Percentiles rank a stretch among this genome's conserved stretches.
Conservation (phyloP, 225 moss, liverwort and hornwort species). For the Rhytidiadelphus loreus region DNA sequence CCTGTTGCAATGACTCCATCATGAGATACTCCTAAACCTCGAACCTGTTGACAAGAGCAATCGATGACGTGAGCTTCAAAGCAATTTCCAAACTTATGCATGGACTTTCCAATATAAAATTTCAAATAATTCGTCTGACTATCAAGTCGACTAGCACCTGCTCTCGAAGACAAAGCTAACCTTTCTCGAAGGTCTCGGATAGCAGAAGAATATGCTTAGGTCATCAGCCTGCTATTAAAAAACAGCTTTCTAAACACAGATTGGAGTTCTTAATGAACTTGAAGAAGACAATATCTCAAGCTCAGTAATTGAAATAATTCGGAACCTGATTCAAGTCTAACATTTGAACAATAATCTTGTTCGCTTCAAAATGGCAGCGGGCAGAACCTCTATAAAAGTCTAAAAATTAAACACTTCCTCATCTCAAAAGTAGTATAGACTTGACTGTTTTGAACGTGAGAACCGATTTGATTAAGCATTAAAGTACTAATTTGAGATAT, state of each 20-base stretch:
- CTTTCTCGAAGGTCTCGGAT: background rate
- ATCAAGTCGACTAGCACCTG: background rate
- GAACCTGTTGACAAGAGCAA: slow-evolving; percentile 47
- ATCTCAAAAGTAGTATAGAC: background rate
- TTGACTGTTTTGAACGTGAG: background rate
- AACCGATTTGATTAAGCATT: background rate
- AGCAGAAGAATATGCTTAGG: background rate
- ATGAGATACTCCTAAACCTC: slow-evolving; percentile 63
- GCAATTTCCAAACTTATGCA: background rate
- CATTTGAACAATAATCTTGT: background rate
- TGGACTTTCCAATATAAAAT: background rate
- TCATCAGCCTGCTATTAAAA: background rate
- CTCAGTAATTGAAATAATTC: background rate
- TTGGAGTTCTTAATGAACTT: background rate
- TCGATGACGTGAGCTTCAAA: background rate
- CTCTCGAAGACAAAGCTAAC: background rate
- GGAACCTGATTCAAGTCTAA: background rate
- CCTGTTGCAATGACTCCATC: slow-evolving; percentile 80
- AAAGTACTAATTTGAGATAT: background rate
- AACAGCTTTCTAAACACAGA: background rate
- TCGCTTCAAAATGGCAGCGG: background rate
- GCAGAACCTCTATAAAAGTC: background rate
- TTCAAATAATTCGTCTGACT: background rate
- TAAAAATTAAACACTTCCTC: background rate
- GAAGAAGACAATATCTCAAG: background rate